Evolutionary conservation across 2,329 filamentous ascomycete species (phyloP).

Genomic region (Periconia macrospinosa): DNA sequence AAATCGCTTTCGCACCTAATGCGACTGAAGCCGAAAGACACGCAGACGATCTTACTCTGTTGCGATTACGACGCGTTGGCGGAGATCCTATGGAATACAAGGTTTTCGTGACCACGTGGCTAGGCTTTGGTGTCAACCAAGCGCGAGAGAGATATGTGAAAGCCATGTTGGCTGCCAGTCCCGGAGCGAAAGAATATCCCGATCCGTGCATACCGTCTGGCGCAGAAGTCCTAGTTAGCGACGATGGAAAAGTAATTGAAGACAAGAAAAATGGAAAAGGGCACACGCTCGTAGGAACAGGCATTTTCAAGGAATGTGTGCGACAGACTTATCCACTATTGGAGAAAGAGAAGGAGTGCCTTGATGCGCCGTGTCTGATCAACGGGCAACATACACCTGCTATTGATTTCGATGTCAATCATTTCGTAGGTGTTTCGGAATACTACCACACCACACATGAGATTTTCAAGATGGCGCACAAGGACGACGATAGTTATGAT

Average conservation of each 20-base stretch:
- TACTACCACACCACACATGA: constrained; percentile 99
- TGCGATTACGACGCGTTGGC: constrained; percentile 82
- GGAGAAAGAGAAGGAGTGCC: constrained; percentile 84
- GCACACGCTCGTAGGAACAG: constrained; percentile 73
- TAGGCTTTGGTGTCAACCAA: constrained; percentile 80
- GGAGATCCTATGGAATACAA: constrained; percentile 78
- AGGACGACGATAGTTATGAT: constrained; percentile 76
- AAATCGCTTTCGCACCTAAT: constrained; percentile 97
- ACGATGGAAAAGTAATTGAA: constrained; percentile 66
- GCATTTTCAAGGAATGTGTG: constrained; percentile 83
- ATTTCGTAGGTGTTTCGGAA: constrained; percentile 96
- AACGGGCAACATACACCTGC: constrained; percentile 91
- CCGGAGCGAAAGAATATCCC: constrained; percentile 68
- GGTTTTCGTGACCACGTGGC: constrained; percentile 95
- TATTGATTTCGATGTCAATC: constrained; percentile 96
- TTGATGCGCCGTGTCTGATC: constrained; percentile 81
- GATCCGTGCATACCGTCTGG: constrained; percentile 89
- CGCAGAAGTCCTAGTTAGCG: constrained; percentile 70
- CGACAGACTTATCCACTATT: constrained; percentile 80
- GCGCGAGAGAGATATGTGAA: constrained; percentile 81
- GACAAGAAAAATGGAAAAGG: constrained; percentile 45
- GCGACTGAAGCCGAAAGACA: constrained; percentile 87
- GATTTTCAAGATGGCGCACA: constrained; percentile 77
- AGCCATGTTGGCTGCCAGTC: constrained; percentile 68
- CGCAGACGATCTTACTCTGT: constrained; percentile 81